These are phyloP conservation scores for Penstemon eatonii DNA, from an alignment of 257 asterid genomes.

Conservation along the genomic window DNA sequence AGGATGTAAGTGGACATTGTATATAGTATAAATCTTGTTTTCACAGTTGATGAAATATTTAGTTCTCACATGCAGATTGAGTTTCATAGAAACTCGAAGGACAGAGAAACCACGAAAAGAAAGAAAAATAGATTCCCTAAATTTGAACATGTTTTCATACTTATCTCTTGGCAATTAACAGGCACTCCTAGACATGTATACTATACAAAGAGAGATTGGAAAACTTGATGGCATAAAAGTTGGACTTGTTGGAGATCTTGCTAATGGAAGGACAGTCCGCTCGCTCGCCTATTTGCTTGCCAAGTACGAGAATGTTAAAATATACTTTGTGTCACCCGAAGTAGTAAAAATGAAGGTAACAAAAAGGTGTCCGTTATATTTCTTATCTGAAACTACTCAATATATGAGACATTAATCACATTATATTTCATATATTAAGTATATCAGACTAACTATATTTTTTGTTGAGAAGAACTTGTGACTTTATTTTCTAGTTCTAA, in stretches of 20 bases:
- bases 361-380: neutral
- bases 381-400: neutral
- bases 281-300: conserved; percentile 91
- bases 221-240: conserved; percentile 88
- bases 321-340: conserved; percentile 87
- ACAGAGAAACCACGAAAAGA: no score
- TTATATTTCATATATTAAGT: no score
- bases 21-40: no score
- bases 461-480: no score
- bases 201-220: conserved; percentile 85
- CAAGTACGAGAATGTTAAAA: conserved; percentile 67
- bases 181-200: conserved; percentile 89
- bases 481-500: neutral
- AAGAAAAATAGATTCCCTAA: no score
- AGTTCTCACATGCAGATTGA: no score
- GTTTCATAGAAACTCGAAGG: no score
- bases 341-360: conserved; percentile 90
- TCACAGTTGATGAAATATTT: no score
- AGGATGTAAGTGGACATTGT: neutral
- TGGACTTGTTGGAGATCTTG: conserved; percentile 97
- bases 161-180: conserved; percentile 26
- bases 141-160: neutral
- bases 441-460: neutral
- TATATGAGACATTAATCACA: neutral
- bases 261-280: conserved; percentile 88